These are phyloP conservation scores for Cordyceps cicadae DNA, from an alignment of 2,329 filamentous ascomycete species.

Conservation along the genomic window DNA sequence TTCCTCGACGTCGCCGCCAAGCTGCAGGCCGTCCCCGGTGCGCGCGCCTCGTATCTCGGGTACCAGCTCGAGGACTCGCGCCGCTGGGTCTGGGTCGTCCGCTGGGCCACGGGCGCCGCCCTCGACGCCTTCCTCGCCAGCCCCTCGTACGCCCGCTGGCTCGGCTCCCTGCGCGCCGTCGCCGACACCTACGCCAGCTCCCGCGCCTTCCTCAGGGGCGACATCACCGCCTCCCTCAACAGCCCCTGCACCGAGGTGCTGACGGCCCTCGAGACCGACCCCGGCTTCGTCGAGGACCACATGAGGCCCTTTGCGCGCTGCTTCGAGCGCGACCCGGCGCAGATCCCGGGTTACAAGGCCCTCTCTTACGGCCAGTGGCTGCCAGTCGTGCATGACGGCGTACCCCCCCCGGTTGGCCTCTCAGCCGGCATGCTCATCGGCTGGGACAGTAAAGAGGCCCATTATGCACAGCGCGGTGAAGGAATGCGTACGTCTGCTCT, in stretches of 20 bases:
- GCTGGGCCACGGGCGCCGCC: constrained; percentile 26
- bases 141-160: constrained; percentile 32
- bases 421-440: constrained; percentile 28
- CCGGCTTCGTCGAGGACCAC: constrained; percentile 24
- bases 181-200: constrained; percentile 17
- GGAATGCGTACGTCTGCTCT: constrained; percentile 21
- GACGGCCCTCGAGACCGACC: constrained; percentile 25
- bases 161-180: constrained; percentile 28
- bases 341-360: constrained; percentile 24
- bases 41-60: constrained; percentile 27
- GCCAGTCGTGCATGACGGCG: constrained; percentile 21
- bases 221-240: constrained; percentile 21
- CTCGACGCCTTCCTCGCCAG: constrained; percentile 33
- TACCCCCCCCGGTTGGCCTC: constrained; percentile 21
- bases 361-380: constrained; percentile 26
- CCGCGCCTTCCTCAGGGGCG: constrained; percentile 18
- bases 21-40: constrained; percentile 25
- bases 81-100: constrained; percentile 25
- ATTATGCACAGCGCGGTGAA: constrained; percentile 25
- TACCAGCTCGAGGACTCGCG: constrained; percentile 26
- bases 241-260: constrained; percentile 33
- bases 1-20: constrained; percentile 20
- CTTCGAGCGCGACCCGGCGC: constrained; percentile 14
- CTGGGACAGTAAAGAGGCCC: constrained; percentile 32
- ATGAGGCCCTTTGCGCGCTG: constrained; percentile 22